A percentile compares a stretch with the other conserved stretches of the same genome.
Conservation (phyloP, 768 basidiomycete species). For the Suillus alpinus region DNA sequence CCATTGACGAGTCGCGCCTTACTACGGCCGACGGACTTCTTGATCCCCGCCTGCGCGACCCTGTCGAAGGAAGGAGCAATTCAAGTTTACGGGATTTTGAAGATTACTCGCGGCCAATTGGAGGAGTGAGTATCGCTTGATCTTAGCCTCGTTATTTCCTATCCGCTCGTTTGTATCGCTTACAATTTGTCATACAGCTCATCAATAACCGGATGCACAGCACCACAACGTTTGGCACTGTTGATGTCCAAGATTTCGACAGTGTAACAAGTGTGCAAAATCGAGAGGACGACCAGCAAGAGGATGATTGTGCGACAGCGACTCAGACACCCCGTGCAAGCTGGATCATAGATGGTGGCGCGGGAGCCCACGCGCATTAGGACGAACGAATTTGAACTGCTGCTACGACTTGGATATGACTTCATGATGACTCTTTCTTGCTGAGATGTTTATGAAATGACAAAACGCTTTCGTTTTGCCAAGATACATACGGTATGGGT, state of each 20-base stretch:
- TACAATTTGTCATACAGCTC: conserved; percentile 10
- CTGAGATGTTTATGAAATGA: conserved; percentile 1
- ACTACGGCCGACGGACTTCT: conserved; percentile 24
- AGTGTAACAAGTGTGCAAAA: conserved; percentile 7
- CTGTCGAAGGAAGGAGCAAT: conserved; percentile 19
- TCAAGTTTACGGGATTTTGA: conserved; percentile 31
- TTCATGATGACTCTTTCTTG: neutral
- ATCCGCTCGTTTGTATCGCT: neutral
- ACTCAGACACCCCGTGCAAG: conserved; percentile 8
- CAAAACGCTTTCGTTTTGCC: neutral
- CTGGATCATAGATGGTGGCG: conserved; percentile 7
- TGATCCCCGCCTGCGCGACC: conserved; percentile 25
- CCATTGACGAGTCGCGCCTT: conserved; percentile 24
- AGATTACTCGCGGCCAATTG: conserved; percentile 32
- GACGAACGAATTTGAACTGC: neutral
- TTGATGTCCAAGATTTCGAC: conserved; percentile 18
- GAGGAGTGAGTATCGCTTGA: conserved; percentile 20
- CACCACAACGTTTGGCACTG: conserved; percentile 32
- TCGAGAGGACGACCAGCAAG: neutral
- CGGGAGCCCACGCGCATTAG: neutral
- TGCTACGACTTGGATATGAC: neutral
- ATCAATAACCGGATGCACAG: conserved; percentile 30
- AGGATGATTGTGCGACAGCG: conserved; percentile 13
- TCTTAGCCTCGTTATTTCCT: neutral
- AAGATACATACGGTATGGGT: conserved; percentile 9